A percentile compares a stretch with the other conserved stretches of the same genome.
phyloP scores from a whole-genome alignment of 169 alveolate genomes.

The Sarcocystis neurona region DNA sequence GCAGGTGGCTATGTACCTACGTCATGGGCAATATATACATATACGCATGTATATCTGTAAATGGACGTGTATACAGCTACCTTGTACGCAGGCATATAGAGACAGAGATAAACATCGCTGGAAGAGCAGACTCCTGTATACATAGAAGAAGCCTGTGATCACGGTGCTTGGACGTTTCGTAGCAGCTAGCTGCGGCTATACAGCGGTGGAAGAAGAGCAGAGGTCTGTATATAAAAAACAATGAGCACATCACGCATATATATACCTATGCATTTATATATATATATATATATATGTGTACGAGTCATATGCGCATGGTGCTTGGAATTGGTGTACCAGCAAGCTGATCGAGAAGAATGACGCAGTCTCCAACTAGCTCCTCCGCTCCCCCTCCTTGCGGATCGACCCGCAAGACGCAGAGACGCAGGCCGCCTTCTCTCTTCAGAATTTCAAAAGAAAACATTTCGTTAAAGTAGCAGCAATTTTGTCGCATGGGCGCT shows the following conservation, averaged over 20 bases:
- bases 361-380: constrained; percentile 59
- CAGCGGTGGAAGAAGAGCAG: too few relatives aligned
- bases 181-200: too few relatives aligned
- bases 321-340: constrained; percentile 3
- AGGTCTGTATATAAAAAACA: too few relatives aligned
- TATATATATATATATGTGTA: too few relatives aligned
- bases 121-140: background rate
- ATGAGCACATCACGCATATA: background rate
- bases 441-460: constrained; percentile 43
- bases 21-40: background rate
- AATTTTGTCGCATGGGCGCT: constrained; percentile 24
- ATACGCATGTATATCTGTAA: background rate
- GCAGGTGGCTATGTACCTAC: background rate
- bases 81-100: too few relatives aligned
- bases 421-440: constrained; percentile 48
- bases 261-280: background rate
- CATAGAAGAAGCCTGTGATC: background rate
- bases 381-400: constrained; percentile 42
- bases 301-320: background rate
- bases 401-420: constrained; percentile 47
- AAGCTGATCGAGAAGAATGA: constrained; percentile 35
- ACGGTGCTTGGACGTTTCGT: too few relatives aligned
- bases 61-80: background rate
- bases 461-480: constrained; percentile 46
- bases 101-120: background rate